Evolutionary conservation across 2,329 filamentous ascomycete genomes (phyloP), one percentile per base, ranked within the genome.

Genomic region (Thielaviopsis euricoi): DNA sequence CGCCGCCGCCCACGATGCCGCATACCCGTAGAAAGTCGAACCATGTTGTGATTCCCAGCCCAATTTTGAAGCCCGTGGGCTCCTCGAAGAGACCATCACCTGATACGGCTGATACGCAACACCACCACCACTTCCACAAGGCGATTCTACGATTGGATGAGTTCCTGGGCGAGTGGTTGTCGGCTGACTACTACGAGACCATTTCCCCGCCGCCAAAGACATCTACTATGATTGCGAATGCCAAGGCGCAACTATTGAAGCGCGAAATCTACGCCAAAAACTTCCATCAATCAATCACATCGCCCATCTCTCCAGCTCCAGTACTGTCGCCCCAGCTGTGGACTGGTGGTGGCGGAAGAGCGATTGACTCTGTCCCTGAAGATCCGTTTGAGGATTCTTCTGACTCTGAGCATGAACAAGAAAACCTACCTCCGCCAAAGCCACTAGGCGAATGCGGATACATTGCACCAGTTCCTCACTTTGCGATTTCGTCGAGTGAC

Each of bases 81-180:
- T 50, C 56, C n/a, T 57, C 53, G 17, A 53, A 53, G 17, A 49
- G 49, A 40, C 53, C 58, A 15, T 15, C 43, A 10, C 23, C 33
- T 3, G 54, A 55, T 22, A 48, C 7, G 21, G n/a, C 55, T 19
- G 52, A 55, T 19, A 33, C 50, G 51, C 57, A 55, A 37, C 60
- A 60, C 37, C 62, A 61, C 26, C 59, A 64, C 51, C 67, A 67
- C 56, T 67, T 79, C 60, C 74, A 76, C 59, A 85, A 81, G 62
- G 73, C 80, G 2, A 76, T 83, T 10, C 71, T 98, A 53, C 85
- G 93, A 0, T 78, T 98, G 6, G 93, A 98, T 70, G 86, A 90
- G 0, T 96, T 94, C 66, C 76, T 98, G 0, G 91, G 93, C 53
- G 93, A 98, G 74, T 98, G 93, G 93, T 76, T 97, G 29, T 87